Evolutionary conservation across 352 stramenopile genomes (phyloP).

Genomic region (Blastocystis sp.): DNA sequence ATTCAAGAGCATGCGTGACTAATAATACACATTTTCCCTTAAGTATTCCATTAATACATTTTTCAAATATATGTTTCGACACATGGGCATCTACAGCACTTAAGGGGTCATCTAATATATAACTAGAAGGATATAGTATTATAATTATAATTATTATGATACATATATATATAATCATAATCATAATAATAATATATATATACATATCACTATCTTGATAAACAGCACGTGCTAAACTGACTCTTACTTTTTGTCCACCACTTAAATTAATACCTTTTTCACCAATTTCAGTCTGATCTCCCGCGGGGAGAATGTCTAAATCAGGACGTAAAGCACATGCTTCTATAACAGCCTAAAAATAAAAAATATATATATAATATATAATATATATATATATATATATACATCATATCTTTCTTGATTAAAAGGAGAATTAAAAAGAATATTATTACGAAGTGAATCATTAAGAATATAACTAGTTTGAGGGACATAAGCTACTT

Average conservation of each 20-base stretch:
- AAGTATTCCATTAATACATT: constrained; percentile 60
- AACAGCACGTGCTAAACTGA: constrained; percentile 63
- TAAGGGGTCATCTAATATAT: constrained; percentile 81
- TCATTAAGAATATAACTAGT: constrained; percentile 83
- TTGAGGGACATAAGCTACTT: constrained; percentile 71
- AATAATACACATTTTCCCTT: constrained; percentile 66
- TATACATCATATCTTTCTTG: constrained; percentile 49
- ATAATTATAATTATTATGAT: too few relatives aligned
- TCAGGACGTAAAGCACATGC: constrained; percentile 63
- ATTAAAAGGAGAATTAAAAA: constrained; percentile 64
- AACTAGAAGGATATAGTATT: too few relatives aligned
- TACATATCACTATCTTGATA: constrained; percentile 72
- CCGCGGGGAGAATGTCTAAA: constrained; percentile 60
- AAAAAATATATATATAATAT: too few relatives aligned
- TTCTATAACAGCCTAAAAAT: not conserved
- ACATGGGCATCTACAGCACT: constrained; percentile 86
- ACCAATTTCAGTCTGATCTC: constrained; percentile 85
- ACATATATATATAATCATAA: too few relatives aligned
- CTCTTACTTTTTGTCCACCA: constrained; percentile 68
- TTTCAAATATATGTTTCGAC: constrained; percentile 69
- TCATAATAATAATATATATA: too few relatives aligned
- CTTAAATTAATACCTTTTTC: constrained; percentile 89
- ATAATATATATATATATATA: constrained; percentile 8
- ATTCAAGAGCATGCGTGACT: constrained; percentile 75
- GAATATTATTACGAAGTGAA: constrained; percentile 78